These are phyloP conservation scores for Cadophora luteo-olivacea DNA, from an alignment of 2,329 filamentous ascomycete genomes.

Conservation along the genomic window DNA sequence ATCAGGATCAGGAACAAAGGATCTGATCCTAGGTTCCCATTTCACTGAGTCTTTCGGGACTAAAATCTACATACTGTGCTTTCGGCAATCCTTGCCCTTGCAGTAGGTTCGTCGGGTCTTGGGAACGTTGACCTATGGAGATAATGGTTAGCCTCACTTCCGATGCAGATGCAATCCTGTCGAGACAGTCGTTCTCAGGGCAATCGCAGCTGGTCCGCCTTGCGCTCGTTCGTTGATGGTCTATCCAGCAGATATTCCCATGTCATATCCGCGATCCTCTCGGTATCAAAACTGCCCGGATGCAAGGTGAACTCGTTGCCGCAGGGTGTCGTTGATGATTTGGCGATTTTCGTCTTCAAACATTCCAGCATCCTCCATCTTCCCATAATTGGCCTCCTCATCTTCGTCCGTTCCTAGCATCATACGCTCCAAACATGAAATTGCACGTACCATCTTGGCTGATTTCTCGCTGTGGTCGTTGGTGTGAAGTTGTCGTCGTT, in stretches of 20 bases:
- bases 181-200: too few relatives aligned
- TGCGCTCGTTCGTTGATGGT: too few relatives aligned
- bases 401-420: neutral
- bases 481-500: slow-evolving; percentile 27
- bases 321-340: neutral
- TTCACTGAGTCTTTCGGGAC: too few relatives aligned
- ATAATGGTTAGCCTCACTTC: slow-evolving; percentile 35
- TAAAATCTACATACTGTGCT: too few relatives aligned
- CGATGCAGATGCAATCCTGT: too few relatives aligned
- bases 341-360: slow-evolving; percentile 12
- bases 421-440: slow-evolving; percentile 11
- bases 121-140: slow-evolving; percentile 84
- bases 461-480: slow-evolving; percentile 35
- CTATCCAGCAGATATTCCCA: too few relatives aligned
- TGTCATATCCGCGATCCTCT: too few relatives aligned
- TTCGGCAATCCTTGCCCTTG: slow-evolving; percentile 94
- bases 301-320: too few relatives aligned
- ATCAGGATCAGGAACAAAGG: too few relatives aligned
- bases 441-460: slow-evolving; percentile 39
- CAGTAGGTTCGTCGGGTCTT: slow-evolving; percentile 98
- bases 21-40: too few relatives aligned
- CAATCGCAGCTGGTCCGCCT: too few relatives aligned
- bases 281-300: too few relatives aligned
- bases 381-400: neutral
- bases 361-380: slow-evolving; percentile 7